phyloP scores from a whole-genome alignment of 495 filamentous ascomycete genomes.

The Aspergillus nanangensis region DNA sequence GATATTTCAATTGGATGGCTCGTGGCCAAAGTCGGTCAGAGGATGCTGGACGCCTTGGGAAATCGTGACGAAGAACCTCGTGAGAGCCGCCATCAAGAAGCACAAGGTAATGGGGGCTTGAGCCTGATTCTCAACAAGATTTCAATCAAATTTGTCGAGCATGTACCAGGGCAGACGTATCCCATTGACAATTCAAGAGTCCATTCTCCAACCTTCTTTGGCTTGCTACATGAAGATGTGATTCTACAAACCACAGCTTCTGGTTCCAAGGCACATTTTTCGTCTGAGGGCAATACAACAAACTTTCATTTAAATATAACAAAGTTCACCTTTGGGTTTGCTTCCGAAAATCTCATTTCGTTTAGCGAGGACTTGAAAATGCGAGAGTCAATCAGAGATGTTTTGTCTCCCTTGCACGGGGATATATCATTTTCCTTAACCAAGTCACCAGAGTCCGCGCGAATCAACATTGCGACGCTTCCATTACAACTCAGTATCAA shows the following conservation, averaged over 20 bases:
- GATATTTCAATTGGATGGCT: constrained; percentile 69
- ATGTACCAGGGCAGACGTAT: constrained; percentile 43
- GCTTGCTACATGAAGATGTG: constrained; percentile 28
- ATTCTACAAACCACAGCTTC: constrained; percentile 27
- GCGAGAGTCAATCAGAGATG: constrained; percentile 65
- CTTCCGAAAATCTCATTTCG: constrained; percentile 66
- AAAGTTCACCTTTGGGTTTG: constrained; percentile 70
- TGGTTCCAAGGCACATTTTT: constrained; percentile 24
- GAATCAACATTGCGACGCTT: constrained; percentile 71
- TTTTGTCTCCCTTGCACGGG: constrained; percentile 50
- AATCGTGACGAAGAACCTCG: constrained; percentile 10
- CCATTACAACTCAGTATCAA: constrained; percentile 76
- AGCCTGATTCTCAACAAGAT: constrained; percentile 50
- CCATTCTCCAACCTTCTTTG: constrained; percentile 15
- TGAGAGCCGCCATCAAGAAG: constrained; percentile 12
- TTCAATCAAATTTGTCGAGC: constrained; percentile 62
- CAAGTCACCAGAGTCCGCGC: constrained; percentile 47
- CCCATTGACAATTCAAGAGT: constrained; percentile 10
- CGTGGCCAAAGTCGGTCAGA: constrained; percentile 55
- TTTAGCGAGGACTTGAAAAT: constrained; percentile 65
- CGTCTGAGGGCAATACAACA: constrained; percentile 12
- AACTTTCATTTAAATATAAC: constrained; percentile 41
- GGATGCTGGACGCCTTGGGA: constrained; percentile 41
- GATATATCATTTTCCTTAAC: constrained; percentile 62
- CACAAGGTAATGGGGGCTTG: constrained; percentile 32